Evolutionary conservation across 2,329 filamentous ascomycete genomes (phyloP).

Genomic region (Epichloe elymi): DNA sequence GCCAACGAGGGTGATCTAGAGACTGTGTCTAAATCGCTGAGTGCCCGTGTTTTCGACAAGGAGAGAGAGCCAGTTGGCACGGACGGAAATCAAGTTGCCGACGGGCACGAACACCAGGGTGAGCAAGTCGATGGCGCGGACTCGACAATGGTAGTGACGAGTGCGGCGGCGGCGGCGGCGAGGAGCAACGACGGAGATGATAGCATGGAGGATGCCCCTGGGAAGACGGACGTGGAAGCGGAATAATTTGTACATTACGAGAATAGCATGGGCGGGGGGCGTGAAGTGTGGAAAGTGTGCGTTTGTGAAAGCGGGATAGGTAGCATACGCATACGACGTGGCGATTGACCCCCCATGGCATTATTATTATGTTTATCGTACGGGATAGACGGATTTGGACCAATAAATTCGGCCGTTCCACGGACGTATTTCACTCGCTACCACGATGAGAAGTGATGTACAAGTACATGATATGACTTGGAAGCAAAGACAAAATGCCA

Average conservation of each 20-base stretch:
- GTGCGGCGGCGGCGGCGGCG: background rate
- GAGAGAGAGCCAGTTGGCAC: background rate
- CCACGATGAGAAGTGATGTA: no score
- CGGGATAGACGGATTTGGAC: no score
- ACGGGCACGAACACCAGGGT: background rate
- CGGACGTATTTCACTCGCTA: no score
- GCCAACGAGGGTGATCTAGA: slow-evolving; percentile 12
- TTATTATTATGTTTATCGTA: no score
- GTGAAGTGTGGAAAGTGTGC: no score
- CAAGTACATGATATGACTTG: no score
- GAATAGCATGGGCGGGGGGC: background rate
- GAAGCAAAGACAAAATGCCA: no score
- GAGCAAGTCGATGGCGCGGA: slow-evolving; percentile 6
- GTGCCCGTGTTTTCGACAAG: slow-evolving; percentile 16
- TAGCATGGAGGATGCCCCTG: slow-evolving; percentile 8
- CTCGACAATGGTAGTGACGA: background rate
- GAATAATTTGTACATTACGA: background rate
- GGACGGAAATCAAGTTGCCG: background rate
- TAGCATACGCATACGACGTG: no score
- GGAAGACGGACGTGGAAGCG: background rate
- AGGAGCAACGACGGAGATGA: slow-evolving; percentile 6
- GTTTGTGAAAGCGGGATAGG: no score
- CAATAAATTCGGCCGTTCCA: no score
- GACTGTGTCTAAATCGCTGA: slow-evolving; percentile 9
- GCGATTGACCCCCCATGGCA: no score